These are phyloP conservation scores for Colletotrichum simmondsii DNA, from an alignment of 2,329 filamentous ascomycete species.

Conservation along the genomic window DNA sequence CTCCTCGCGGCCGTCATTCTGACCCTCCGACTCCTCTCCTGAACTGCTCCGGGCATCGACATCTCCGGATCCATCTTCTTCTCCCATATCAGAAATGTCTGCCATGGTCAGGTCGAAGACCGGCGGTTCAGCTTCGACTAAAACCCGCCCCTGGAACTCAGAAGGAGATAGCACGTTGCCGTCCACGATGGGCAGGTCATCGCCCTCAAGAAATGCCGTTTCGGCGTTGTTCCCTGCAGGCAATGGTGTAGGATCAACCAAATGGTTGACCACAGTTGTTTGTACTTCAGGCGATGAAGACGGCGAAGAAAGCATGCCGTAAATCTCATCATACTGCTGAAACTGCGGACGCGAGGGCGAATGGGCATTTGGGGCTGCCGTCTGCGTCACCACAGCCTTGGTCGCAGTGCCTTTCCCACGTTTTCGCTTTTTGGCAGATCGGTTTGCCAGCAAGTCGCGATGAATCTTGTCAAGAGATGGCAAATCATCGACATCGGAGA, in stretches of 20 bases:
- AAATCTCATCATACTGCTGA: constrained; percentile 27
- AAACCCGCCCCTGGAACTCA: not conserved
- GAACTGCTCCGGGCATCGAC: constrained; percentile 21
- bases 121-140: not conserved
- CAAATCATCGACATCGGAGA: constrained; percentile 48
- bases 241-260: not conserved
- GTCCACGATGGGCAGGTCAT: not conserved
- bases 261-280: not conserved
- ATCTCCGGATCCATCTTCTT: constrained; percentile 6
- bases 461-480: constrained; percentile 47
- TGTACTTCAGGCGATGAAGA: not conserved
- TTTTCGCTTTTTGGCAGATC: constrained; percentile 5
- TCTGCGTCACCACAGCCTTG: not conserved
- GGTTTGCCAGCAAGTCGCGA: constrained; percentile 5
- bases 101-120: constrained; percentile 29
- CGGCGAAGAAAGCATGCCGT: constrained; percentile 15
- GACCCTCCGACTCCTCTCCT: constrained; percentile 23
- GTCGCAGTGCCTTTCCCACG: not conserved
- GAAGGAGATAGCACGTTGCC: not conserved
- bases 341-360: constrained; percentile 10
- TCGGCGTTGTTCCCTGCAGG: not conserved
- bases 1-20: constrained; percentile 45
- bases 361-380: not conserved
- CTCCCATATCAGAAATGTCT: constrained; percentile 31
- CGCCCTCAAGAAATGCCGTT: not conserved